Base-by-base conservation (phyloP, 805 yeast genomes). In the Candida maris region DNA sequence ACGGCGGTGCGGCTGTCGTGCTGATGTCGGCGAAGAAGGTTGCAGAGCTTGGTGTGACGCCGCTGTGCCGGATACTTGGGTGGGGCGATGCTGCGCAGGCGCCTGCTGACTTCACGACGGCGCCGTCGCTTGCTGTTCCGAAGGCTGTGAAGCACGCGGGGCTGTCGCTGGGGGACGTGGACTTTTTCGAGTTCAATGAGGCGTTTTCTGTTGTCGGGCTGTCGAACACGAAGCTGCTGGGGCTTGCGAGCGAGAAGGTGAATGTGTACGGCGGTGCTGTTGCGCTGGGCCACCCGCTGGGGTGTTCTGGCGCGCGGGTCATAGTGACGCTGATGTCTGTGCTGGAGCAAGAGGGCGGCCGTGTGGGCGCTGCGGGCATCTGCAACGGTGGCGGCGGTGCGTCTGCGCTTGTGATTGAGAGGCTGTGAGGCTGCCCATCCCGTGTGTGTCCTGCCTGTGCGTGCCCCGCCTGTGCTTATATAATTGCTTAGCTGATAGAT, bases 341-440 rank as follows among this genome's bases (percentile, higher is more conserved):
- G 13, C 76, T 93, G 58, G 49, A 65, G 25, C 96, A 91, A 69
- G 97, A 93, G 71, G 66, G 66, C 38, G 94, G 91, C 52, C 86
- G 82, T 68, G 64, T 80, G 51, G 99, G 99, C 62, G 87, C 79
- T 49, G 97, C 96, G 54, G 96, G 87, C 62, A 82, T 93, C 59
- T 93, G 98, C 75, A 93, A 93, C 65, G 98, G 99, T 71, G 99
- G 99, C 57, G 99, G 99, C 62, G 99, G 98, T 61, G 97, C 97
- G 33, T 83, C 95, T 38, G 81, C 97, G 18, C 71, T 93, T 54
- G 86, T 93, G 44, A 76, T 93, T 54, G 96, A 89, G 70, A 78
- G 71, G 54, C 56, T 78, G 30, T 73, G 62, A 25, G 24, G 8
- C 24, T 21, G 10, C 8, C 22, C 34, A 8, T 16, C 5, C 10